Conservation (phyloP, 2,329 filamentous ascomycete species). For the Hysterium pulicare region DNA sequence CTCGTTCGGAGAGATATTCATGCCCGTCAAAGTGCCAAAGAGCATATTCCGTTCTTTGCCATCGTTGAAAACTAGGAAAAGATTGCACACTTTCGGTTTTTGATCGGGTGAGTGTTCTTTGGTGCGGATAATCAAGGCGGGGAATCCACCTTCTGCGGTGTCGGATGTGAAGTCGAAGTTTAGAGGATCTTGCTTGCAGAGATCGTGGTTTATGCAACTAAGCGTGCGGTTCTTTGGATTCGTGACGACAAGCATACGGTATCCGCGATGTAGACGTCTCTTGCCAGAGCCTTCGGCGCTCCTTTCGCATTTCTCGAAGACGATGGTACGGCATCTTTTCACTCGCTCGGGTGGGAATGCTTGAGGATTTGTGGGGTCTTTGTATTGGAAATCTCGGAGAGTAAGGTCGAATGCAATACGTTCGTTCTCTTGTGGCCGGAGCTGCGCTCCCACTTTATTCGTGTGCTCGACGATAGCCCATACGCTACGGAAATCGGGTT, state of each 20-base stretch:
- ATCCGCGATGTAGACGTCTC: conserved; percentile 73
- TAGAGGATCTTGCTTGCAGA: conserved; percentile 64
- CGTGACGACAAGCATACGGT: conserved; percentile 73
- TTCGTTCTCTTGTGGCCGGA: conserved; percentile 69
- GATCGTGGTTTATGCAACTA: conserved; percentile 69
- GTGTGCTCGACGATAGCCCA: conserved; percentile 87
- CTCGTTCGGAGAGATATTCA: conserved; percentile 65
- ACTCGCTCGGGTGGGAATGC: conserved; percentile 74
- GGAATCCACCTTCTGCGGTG: conserved; percentile 63
- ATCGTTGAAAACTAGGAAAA: conserved; percentile 75
- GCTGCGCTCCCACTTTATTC: conserved; percentile 67
- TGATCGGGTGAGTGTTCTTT: conserved; percentile 60
- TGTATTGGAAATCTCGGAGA: conserved; percentile 74
- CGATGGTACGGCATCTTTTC: conserved; percentile 64
- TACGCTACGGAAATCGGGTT: conserved; percentile 73
- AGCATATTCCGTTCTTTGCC: conserved; percentile 67
- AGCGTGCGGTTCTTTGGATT: conserved; percentile 73
- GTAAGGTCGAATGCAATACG: conserved; percentile 64
- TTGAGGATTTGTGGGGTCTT: conserved; percentile 67
- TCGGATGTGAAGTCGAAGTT: conserved; percentile 65
- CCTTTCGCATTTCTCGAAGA: conserved; percentile 70
- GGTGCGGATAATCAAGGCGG: conserved; percentile 68
- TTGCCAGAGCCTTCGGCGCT: conserved; percentile 70
- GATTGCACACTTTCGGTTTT: conserved; percentile 51
- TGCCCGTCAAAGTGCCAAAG: conserved; percentile 70